Percentiles rank a stretch among this genome's conserved stretches.
These are phyloP conservation scores for Leccinum fallax DNA, from an alignment of 1,284 basidiomycete genomes.

Conservation along the genomic window DNA sequence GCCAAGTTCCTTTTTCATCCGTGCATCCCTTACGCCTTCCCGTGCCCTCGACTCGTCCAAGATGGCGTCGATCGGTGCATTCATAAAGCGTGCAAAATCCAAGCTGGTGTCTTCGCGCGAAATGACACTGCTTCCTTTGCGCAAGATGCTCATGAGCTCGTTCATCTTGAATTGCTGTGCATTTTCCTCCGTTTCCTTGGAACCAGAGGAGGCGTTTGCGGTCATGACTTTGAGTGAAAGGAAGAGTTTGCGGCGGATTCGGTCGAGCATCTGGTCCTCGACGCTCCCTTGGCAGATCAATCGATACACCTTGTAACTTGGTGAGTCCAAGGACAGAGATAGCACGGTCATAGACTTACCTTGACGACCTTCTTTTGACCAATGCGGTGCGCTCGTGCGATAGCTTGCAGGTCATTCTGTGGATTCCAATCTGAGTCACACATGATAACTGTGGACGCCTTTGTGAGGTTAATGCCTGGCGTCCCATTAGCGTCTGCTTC, in stretches of 20 bases:
- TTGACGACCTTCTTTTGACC: slow-evolving; percentile 83
- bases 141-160: slow-evolving; percentile 58
- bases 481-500: background rate
- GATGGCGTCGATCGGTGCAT: slow-evolving; percentile 45
- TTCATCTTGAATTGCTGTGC: slow-evolving; percentile 37
- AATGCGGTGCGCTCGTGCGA: slow-evolving; percentile 82
- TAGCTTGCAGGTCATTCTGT: slow-evolving; percentile 85
- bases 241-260: slow-evolving; percentile 63
- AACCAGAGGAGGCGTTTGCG: slow-evolving; percentile 18
- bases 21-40: slow-evolving; percentile 44
- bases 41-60: slow-evolving; percentile 44
- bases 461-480: slow-evolving; percentile 76
- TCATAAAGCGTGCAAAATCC: slow-evolving; percentile 45
- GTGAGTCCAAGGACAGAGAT: background rate
- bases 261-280: slow-evolving; percentile 67
- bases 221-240: slow-evolving; percentile 59
- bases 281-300: slow-evolving; percentile 60
- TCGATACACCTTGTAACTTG: slow-evolving; percentile 49
- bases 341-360: slow-evolving; percentile 41
- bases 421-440: slow-evolving; percentile 77
- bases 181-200: slow-evolving; percentile 25
- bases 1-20: slow-evolving; percentile 43
- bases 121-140: slow-evolving; percentile 57
- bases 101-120: slow-evolving; percentile 41
- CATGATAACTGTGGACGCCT: slow-evolving; percentile 85